phyloP scores from a whole-genome alignment of 176 grass and related monocot species.

The Oryza meridionalis region DNA sequence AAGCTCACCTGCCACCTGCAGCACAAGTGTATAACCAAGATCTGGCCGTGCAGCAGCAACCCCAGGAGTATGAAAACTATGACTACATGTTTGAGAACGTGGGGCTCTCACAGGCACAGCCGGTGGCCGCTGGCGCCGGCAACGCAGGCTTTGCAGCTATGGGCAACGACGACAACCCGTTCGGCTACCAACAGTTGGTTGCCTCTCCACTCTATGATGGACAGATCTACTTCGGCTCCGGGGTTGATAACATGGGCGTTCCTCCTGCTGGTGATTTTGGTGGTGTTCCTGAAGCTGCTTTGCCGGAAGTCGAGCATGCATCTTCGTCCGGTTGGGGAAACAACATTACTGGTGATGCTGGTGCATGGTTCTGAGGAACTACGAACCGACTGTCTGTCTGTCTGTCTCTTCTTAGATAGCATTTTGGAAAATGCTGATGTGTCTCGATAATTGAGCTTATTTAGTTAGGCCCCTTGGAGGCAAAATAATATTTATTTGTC shows the following conservation, averaged over 20 bases:
- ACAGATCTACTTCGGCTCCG: not conserved
- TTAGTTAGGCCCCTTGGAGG: not conserved
- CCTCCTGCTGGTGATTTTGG: not conserved
- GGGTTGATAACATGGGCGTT: not conserved
- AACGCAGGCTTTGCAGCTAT: not conserved
- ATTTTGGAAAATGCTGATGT: not conserved
- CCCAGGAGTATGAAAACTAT: not conserved
- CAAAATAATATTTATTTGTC: too few species aligned
- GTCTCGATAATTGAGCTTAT: not conserved
- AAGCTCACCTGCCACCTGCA: not conserved
- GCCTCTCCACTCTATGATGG: not conserved
- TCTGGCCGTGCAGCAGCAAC: not conserved
- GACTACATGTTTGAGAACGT: not conserved
- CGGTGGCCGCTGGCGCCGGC: not conserved
- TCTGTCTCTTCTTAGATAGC: not conserved
- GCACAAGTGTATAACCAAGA: not conserved
- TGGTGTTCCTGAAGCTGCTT: not conserved
- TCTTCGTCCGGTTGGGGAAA: not conserved
- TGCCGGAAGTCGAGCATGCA: not conserved
- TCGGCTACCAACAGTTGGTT: not conserved
- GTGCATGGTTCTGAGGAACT: not conserved
- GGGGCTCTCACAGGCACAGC: not conserved
- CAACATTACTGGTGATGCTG: not conserved
- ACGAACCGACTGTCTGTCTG: not conserved
- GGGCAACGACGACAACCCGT: not conserved